Conservation (phyloP, 2,329 filamentous ascomycete species). For the Trichocomaceae sp. region DNA sequence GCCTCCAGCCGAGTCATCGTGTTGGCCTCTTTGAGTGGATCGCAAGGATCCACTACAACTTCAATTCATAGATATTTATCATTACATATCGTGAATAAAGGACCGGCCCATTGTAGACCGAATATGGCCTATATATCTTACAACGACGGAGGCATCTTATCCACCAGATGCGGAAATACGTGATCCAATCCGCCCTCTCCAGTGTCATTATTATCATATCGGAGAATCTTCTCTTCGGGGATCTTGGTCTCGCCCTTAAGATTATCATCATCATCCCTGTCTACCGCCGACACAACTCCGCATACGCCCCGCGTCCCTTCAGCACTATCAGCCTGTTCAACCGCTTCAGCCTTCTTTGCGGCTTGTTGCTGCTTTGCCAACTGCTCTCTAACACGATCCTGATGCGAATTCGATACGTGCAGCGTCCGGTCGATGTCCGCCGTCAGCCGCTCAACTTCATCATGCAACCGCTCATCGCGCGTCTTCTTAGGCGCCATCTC, state of each 20-base stretch:
- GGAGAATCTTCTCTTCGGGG: conserved; percentile 5
- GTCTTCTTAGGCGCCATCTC: conserved; percentile 34
- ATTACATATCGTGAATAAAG: too few relatives aligned
- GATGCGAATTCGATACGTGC: conserved; percentile 41
- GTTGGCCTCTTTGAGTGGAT: too few relatives aligned
- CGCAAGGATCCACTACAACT: too few relatives aligned
- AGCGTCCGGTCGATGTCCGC: conserved; percentile 53
- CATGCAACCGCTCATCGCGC: conserved; percentile 51
- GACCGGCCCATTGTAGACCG: too few relatives aligned
- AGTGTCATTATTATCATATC: not conserved
- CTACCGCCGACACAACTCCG: not conserved
- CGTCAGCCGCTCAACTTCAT: conserved; percentile 54
- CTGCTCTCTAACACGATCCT: conserved; percentile 33
- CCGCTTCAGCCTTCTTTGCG: not conserved
- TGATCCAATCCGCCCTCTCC: conserved; percentile 23
- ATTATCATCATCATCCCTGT: not conserved
- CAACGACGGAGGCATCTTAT: conserved; percentile 14
- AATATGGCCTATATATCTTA: not conserved
- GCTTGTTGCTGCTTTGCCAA: not conserved
- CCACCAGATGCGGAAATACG: conserved; percentile 31
- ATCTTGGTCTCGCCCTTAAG: not conserved
- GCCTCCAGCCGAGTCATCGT: too few relatives aligned
- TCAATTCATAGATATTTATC: too few relatives aligned
- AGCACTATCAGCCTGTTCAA: not conserved
- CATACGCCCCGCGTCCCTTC: not conserved